These are phyloP conservation scores for Exophiala oligosperma DNA, from an alignment of 2,329 filamentous ascomycete genomes.

Conservation along the genomic window DNA sequence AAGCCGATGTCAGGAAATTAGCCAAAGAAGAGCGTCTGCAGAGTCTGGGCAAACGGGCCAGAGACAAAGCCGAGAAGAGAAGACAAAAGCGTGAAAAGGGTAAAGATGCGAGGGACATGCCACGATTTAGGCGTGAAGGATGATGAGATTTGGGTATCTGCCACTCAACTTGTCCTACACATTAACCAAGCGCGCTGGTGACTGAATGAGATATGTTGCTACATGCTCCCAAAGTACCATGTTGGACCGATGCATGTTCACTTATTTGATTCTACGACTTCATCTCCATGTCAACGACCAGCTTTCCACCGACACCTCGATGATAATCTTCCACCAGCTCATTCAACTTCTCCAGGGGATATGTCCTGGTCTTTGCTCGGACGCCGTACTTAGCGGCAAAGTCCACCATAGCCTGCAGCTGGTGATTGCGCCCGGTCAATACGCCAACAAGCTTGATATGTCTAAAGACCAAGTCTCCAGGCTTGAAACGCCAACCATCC, in stretches of 20 bases:
- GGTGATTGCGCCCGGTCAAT: constrained; percentile 24
- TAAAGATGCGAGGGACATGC: constrained; percentile 80
- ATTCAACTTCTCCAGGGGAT: constrained; percentile 27
- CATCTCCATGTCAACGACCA: constrained; percentile 41
- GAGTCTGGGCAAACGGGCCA: constrained; percentile 79
- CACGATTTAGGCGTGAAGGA: constrained; percentile 33
- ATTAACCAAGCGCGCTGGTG: not conserved
- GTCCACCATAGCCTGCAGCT: constrained; percentile 27
- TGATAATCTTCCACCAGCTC: constrained; percentile 41
- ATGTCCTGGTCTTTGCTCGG: constrained; percentile 22
- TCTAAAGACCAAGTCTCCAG: constrained; percentile 29
- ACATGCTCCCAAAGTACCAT: no score
- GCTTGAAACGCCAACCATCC: constrained; percentile 27
- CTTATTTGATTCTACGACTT: constrained; percentile 5
- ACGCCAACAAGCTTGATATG: constrained; percentile 28
- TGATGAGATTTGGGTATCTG: not conserved
- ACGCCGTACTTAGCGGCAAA: constrained; percentile 24
- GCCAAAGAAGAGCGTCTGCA: constrained; percentile 76
- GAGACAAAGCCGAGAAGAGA: constrained; percentile 81
- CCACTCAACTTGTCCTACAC: not conserved
- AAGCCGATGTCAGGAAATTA: constrained; percentile 85
- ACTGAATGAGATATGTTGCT: not conserved
- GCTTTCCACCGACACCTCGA: constrained; percentile 46
- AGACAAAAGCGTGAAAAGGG: constrained; percentile 84
- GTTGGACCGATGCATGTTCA: no score